Conservation (phyloP, 2,329 filamentous ascomycete genomes). For the Pseudocercospora fijiensis region DNA sequence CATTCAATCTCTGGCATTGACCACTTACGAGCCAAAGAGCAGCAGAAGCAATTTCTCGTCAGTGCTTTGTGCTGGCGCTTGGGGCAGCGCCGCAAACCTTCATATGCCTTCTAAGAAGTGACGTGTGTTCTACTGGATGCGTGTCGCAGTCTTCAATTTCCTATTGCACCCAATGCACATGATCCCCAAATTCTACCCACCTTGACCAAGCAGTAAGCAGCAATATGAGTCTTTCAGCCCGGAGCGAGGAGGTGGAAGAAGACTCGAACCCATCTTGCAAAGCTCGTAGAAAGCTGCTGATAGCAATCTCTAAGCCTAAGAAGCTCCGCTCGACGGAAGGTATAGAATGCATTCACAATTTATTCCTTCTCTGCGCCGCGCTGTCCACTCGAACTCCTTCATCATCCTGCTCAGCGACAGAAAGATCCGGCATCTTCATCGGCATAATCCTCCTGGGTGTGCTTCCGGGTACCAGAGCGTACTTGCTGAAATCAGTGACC, state of each 20-base stretch:
- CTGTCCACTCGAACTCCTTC: constrained; percentile 74
- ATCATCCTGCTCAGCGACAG: constrained; percentile 75
- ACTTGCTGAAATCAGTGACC: constrained; percentile 69
- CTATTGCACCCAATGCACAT: not conserved
- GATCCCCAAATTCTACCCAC: not conserved
- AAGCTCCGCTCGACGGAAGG: not conserved
- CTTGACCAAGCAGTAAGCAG: not conserved
- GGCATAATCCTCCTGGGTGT: constrained; percentile 78
- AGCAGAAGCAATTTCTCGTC: not conserved
- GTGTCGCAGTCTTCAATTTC: not conserved
- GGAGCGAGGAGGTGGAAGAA: not conserved
- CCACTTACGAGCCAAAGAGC: not conserved
- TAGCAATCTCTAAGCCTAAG: not conserved
- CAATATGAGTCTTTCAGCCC: not conserved
- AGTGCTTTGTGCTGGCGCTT: not conserved
- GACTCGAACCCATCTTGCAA: no score
- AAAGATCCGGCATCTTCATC: constrained; percentile 63
- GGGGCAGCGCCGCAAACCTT: not conserved
- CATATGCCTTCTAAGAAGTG: not conserved
- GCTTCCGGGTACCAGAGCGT: constrained; percentile 65
- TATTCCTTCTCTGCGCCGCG: constrained; percentile 31
- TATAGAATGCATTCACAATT: not conserved
- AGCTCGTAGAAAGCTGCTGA: not conserved
- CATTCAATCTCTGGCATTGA: not conserved
- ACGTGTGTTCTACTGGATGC: not conserved